Evolutionary conservation across 257 asterid species (phyloP).

Genomic region (Handroanthus guayacan): DNA sequence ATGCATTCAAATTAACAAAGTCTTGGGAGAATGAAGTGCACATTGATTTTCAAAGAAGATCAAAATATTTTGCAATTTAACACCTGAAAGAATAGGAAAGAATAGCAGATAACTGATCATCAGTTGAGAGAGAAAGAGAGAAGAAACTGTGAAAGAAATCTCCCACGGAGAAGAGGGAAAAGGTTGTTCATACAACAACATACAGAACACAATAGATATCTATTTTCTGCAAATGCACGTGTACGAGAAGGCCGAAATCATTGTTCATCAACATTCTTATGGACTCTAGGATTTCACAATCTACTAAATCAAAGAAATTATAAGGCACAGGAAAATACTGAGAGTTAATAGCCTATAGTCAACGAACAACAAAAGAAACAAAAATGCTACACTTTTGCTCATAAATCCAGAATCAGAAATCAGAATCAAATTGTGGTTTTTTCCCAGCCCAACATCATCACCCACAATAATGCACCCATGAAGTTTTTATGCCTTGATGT

Average conservation of each 20-base stretch:
- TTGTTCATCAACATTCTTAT: not conserved
- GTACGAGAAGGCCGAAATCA: not conserved
- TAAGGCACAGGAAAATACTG: not conserved
- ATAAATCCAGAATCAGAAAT: slow-evolving; percentile 5
- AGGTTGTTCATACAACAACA: too few relatives aligned
- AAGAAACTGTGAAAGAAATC: too few relatives aligned
- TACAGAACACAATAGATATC: too few relatives aligned
- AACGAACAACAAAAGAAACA: not conserved
- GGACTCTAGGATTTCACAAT: not conserved
- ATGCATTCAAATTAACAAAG: slow-evolving; percentile 2
- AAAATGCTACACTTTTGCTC: not conserved
- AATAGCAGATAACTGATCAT: too few relatives aligned
- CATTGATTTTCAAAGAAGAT: slow-evolving; percentile 11
- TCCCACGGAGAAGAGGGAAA: too few relatives aligned
- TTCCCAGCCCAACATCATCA: not conserved
- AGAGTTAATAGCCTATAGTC: slow-evolving; percentile 6
- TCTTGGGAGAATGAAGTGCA: slow-evolving; percentile 22
- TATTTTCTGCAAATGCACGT: not conserved
- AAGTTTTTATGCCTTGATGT: not conserved
- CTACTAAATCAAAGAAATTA: too few relatives aligned
- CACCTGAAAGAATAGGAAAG: not conserved
- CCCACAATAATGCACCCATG: not conserved
- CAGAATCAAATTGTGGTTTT: not conserved
- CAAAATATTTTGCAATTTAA: slow-evolving; percentile 16
- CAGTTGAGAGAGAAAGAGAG: too few relatives aligned